Base-by-base conservation (phyloP, 2,329 filamentous ascomycete genomes). In the Aspergillus sp. region DNA sequence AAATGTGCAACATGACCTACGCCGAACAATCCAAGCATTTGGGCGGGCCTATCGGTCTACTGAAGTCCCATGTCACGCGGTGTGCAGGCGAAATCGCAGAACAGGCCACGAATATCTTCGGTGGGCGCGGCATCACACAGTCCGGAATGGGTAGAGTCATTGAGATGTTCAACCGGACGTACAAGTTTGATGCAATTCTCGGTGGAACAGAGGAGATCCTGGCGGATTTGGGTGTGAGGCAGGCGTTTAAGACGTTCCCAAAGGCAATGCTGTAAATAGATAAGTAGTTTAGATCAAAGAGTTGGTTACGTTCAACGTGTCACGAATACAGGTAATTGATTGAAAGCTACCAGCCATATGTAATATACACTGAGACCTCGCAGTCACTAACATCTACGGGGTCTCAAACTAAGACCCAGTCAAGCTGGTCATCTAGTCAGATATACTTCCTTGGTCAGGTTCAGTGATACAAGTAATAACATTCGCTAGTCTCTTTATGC, bases 1-100 rank as follows among this genome's bases (percentile, higher is more conserved):
- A 96, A 72, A 96, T 96, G 91, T 89, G 84, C 78, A 82, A 91
- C 73, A 91, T 96, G 89, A 83, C 84, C 34, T 95, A 96, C 75
- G 81, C 83, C 54, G 78, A 93, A 71, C 91, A 96, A 73, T 81
- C 88, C 22, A 85, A 86, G 69, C 82, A 89, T 66, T 83, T 96
- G 1, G 89, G 88, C 53, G 91, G 91, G 0, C 90, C 91, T 27
- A 92, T 96, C 62, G 91, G 87, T 8, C 81, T 96, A 20, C 83
- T 96, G 58, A 96, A 96, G 78, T 89, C 89, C 74, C 89, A 86
- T 74, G 79, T 82, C 47, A 96, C 91, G 5, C 84, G 90, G 33
- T 86, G 86, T 41, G 89, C 90, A 1, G 89, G 93, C 71, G 90
- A 95, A 69, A 86, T 93, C 65, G 90, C 91, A 60, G 90, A 95